phyloP scores from a whole-genome alignment of 73 alveolate genomes.

The Paramecium octaurelia region DNA sequence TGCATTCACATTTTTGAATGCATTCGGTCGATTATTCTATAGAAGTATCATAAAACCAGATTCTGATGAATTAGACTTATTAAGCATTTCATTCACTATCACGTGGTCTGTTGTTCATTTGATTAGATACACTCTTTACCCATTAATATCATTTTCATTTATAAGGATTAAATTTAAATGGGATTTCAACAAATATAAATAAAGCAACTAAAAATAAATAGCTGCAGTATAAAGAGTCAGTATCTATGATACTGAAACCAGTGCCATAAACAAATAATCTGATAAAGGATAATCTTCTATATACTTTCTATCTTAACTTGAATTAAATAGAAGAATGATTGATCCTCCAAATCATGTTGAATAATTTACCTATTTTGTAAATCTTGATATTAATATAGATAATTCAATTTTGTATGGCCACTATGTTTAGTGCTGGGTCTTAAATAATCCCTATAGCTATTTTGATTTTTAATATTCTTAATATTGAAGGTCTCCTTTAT shows the following conservation, averaged over 20 bases:
- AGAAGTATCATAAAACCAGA: background rate
- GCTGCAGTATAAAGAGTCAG: background rate
- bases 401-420: background rate
- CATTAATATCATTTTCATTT: background rate
- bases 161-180: background rate
- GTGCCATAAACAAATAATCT: background rate
- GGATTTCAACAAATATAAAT: background rate
- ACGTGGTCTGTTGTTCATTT: background rate
- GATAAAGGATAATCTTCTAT: background rate
- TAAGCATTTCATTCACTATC: background rate
- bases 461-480: background rate
- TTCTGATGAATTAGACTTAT: background rate
- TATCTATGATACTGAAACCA: background rate
- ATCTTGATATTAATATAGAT: background rate
- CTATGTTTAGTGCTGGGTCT: slow-evolving; percentile 1
- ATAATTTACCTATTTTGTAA: background rate
- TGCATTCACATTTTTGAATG: background rate
- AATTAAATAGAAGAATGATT: background rate
- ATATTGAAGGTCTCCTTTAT: background rate
- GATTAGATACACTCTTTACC: background rate
- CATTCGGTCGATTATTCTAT: background rate
- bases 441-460: background rate
- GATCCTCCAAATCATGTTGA: slow-evolving; percentile 17
- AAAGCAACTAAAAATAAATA: background rate
- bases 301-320: background rate